A percentile compares a stretch with the other conserved stretches of the same genome.
Conservation (phyloP, 177 flowering plant species). For the Vitis hybrid region DNA sequence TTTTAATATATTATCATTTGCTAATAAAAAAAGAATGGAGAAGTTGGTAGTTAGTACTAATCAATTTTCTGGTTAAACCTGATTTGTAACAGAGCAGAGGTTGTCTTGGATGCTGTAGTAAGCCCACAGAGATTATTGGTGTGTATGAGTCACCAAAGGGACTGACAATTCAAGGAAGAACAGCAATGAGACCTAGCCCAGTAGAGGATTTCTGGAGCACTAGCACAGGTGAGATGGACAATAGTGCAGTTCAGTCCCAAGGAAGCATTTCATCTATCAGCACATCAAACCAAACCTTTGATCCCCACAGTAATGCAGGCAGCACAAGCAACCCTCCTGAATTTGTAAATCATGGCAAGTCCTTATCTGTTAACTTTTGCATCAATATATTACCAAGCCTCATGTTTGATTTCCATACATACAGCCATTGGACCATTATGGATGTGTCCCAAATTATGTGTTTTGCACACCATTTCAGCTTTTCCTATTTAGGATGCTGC, state of each 20-base stretch:
- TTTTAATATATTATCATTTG: too few species aligned
- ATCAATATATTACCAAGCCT: not conserved
- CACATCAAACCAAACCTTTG: slow-evolving; percentile 22
- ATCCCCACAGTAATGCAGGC: slow-evolving; percentile 18
- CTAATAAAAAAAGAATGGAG: not conserved
- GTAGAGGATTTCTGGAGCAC: slow-evolving; percentile 41
- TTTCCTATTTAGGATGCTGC: too few species aligned
- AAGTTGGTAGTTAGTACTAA: slow-evolving; percentile 13
- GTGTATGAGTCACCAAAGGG: slow-evolving; percentile 36
- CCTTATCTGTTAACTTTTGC: not conserved
- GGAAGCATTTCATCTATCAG: slow-evolving; percentile 33
- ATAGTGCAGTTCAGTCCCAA: slow-evolving; percentile 25
- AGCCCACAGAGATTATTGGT: slow-evolving; percentile 22
- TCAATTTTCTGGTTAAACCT: slow-evolving; percentile 19
- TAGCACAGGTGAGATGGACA: slow-evolving; percentile 36
- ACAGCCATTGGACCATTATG: not conserved
- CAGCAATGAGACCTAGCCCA: slow-evolving; percentile 20
- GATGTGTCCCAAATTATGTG: too few species aligned
- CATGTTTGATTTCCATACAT: not conserved
- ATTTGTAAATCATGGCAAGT: slow-evolving; percentile 42
- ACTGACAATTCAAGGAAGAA: slow-evolving; percentile 25
- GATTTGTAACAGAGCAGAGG: slow-evolving; percentile 50
- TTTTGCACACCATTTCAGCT: too few species aligned
- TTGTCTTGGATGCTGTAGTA: slow-evolving; percentile 42
- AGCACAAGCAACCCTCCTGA: slow-evolving; percentile 30